phyloP scores from a whole-genome alignment of 768 basidiomycete species.

The Leccinum pellstonianum region DNA sequence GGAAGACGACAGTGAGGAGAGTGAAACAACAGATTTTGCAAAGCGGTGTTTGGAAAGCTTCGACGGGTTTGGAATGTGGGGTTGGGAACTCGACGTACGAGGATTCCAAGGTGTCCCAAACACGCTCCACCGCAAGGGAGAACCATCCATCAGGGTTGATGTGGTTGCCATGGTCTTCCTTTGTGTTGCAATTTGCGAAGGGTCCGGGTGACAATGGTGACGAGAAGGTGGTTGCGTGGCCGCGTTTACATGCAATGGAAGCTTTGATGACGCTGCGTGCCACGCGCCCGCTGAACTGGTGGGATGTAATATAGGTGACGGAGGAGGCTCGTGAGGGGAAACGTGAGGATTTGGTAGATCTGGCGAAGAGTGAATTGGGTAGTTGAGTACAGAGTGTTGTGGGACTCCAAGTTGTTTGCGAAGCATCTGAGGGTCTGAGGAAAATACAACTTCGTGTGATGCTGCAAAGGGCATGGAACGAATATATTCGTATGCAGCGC shows the following conservation, averaged over 20 bases:
- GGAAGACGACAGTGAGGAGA: constrained; percentile 1
- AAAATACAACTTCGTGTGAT: constrained; percentile 11
- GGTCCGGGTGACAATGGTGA: background rate
- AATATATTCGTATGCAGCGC: constrained; percentile 25
- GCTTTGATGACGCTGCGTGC: background rate
- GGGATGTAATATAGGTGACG: background rate
- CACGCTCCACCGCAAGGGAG: background rate
- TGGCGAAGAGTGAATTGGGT: constrained; percentile 14
- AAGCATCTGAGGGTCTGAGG: constrained; percentile 27
- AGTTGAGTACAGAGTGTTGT: constrained; percentile 31
- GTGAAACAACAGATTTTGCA: background rate
- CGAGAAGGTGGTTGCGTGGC: constrained; percentile 1
- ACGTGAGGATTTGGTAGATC: constrained; percentile 28
- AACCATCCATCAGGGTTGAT: background rate
- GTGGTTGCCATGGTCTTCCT: background rate
- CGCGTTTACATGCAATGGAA: constrained; percentile 6
- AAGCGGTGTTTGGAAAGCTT: constrained; percentile 12
- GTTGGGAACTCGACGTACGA: background rate
- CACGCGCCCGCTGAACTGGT: background rate
- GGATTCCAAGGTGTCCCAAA: background rate
- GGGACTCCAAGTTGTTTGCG: constrained; percentile 31
- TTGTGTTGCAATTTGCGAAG: background rate
- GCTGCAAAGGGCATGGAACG: constrained; percentile 18
- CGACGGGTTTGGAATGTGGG: background rate
- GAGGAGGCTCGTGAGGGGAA: background rate